A percentile compares a stretch with the other conserved stretches of the same genome.
Evolutionary conservation across 75 land plant species (phyloP).

Genomic region (Larix kaempferi): DNA sequence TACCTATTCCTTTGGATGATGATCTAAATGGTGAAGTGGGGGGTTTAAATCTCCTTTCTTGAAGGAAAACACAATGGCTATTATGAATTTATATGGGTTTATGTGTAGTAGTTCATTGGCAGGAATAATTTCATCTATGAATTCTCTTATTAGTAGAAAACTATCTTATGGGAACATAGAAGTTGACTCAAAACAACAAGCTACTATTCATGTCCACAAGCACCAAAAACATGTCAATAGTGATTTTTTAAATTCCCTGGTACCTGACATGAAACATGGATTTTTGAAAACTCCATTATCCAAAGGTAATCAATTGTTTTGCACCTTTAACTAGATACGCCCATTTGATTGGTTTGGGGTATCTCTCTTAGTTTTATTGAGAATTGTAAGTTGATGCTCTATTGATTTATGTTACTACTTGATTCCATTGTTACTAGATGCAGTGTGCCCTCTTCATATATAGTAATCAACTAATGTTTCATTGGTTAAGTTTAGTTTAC

Average conservation of each 20-base stretch:
- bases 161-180: background rate
- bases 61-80: constrained; percentile 16
- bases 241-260: background rate
- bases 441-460: too few species aligned
- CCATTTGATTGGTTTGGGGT: too few species aligned
- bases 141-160: background rate
- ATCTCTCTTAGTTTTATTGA: too few species aligned
- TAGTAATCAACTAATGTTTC: too few species aligned
- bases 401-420: too few species aligned
- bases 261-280: background rate
- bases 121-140: background rate
- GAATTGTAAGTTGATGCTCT: too few species aligned
- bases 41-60: constrained; percentile 17
- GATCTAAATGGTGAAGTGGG: constrained; percentile 40
- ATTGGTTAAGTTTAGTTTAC: too few species aligned
- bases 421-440: too few species aligned
- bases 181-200: background rate
- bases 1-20: constrained; percentile 79
- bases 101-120: background rate
- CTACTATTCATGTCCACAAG: background rate
- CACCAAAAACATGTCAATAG: background rate
- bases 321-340: too few species aligned
- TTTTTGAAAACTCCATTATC: background rate
- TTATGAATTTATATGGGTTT: constrained; percentile 10
- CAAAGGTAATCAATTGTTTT: constrained; percentile 4